Evolutionary conservation across 208 protist species (phyloP), one percentile per base, ranked within the genome.

Genomic region (Entamoeba nuttalli): DNA sequence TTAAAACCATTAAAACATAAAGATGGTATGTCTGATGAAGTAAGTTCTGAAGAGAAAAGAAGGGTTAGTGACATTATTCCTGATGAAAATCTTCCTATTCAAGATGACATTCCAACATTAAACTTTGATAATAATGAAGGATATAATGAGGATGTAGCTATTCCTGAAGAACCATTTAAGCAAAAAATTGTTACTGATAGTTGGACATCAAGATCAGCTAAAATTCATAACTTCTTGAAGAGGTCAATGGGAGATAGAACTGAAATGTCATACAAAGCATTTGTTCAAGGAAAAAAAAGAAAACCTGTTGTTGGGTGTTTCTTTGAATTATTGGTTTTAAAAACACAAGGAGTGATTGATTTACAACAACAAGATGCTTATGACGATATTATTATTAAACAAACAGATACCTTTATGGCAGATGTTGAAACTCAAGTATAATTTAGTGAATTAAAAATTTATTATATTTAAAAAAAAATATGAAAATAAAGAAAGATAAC

Each of bases 321-420:
- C 93, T 97, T 96, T 93, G 97, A 97, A 96, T 55, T 97, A 21
- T 94, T 97, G 0, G 96, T 97, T n/a, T 94, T 97, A 14, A 97
- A 97, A 84, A 97, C 96, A 25, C 95, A 96, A 50, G 96, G 94
- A 71, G 51, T 95, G 5, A 95, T 97, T 57, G 95, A 97, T 57
- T 94, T 97, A 11, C 11, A 95, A 41, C 97, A 97, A 96, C 48
- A 71, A n/a, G 57, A 96, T 50, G 69, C 96, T 52, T 97, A 96
- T 71, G 95, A 35, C 30, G 96, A 97, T 84, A 96, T 97, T 73
- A 62, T 95, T 51, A 96, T 97, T 57, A 96, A 55, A 51, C 96
- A 96, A 55, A 97, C 96, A 14, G 95, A 84, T 57, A 52, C 19
- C 30, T 96, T 25, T 30, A 21, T 93, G 62, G 62, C 62, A 11